Conservation (phyloP, 2,329 filamentous ascomycete genomes). For the Colletotrichum karsti region DNA sequence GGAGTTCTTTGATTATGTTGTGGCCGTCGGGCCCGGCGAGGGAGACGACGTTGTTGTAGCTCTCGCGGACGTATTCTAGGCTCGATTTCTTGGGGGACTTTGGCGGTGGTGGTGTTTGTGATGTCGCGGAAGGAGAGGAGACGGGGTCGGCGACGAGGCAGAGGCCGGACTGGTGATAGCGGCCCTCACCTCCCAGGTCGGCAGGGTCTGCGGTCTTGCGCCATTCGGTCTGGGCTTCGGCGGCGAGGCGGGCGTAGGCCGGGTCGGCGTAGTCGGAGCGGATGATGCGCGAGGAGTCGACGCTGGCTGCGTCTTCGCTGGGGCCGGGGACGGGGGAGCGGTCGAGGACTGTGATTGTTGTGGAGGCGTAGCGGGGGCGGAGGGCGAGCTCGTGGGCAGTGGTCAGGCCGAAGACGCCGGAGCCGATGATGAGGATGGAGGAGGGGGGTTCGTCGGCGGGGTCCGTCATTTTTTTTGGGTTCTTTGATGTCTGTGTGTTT, state of each 20-base stretch:
- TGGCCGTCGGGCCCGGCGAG: conserved; percentile 53
- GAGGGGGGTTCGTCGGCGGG: conserved; percentile 38
- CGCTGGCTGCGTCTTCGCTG: conserved; percentile 65
- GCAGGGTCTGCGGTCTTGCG: conserved; percentile 61
- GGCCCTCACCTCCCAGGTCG: conserved; percentile 67
- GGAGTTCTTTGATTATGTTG: conserved; percentile 52
- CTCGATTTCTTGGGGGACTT: conserved; percentile 50
- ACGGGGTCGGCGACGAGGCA: conserved; percentile 61
- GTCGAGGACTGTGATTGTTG: conserved; percentile 68
- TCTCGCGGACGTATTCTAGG: conserved; percentile 66
- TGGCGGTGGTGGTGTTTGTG: background rate
- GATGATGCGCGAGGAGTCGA: conserved; percentile 72
- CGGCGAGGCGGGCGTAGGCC: conserved; percentile 79
- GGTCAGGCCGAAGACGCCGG: conserved; percentile 69
- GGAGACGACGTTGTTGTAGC: conserved; percentile 65
- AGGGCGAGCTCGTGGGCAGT: conserved; percentile 74
- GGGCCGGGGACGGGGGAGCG: conserved; percentile 56
- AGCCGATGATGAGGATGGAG: conserved; percentile 74
- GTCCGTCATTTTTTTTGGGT: background rate
- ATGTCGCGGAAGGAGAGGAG: background rate
- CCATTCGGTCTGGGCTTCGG: conserved; percentile 75
- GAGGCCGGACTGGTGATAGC: conserved; percentile 77
- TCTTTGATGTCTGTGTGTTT: background rate
- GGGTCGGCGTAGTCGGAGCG: conserved; percentile 82
- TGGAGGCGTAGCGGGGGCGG: conserved; percentile 62